Evolutionary conservation across 1,284 basidiomycete species (phyloP).

Genomic region (Farysia itapuensis): DNA sequence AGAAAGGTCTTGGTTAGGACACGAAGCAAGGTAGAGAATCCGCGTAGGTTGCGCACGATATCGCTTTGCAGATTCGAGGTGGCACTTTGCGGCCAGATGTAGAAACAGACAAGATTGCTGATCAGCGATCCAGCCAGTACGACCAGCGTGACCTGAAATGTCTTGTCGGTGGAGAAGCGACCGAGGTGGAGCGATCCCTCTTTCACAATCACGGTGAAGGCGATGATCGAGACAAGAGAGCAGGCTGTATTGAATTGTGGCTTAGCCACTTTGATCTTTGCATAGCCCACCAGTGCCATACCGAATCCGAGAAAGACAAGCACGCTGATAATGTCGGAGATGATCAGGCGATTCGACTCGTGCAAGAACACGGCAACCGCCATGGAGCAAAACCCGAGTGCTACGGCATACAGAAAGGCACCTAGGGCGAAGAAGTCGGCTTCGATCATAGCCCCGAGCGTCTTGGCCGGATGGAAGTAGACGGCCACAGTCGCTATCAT

Average conservation of each 20-base stretch:
- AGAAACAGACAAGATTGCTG: conserved; percentile 80
- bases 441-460: conserved; percentile 85
- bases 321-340: conserved; percentile 59
- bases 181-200: conserved; percentile 76
- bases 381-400: conserved; percentile 76
- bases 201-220: conserved; percentile 69
- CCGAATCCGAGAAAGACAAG: conserved; percentile 74
- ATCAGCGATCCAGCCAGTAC: conserved; percentile 74
- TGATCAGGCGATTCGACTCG: conserved; percentile 63
- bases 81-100: conserved; percentile 81
- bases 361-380: conserved; percentile 58
- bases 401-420: conserved; percentile 72
- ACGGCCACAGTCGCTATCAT: conserved; percentile 83
- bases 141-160: conserved; percentile 65
- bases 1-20: conserved; percentile 55
- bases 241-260: conserved; percentile 87
- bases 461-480: conserved; percentile 68
- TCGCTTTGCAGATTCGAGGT: conserved; percentile 73
- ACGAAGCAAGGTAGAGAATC: conserved; percentile 48
- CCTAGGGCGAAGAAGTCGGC: conserved; percentile 76
- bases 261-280: conserved; percentile 85
- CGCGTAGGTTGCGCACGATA: conserved; percentile 43
- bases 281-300: conserved; percentile 79
- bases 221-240: conserved; percentile 46
- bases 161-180: conserved; percentile 55